A percentile compares a stretch with the other conserved stretches of the same genome.
These are phyloP conservation scores for Puccinia polysora DNA, from an alignment of 1,284 basidiomycete species.

Conservation along the genomic window DNA sequence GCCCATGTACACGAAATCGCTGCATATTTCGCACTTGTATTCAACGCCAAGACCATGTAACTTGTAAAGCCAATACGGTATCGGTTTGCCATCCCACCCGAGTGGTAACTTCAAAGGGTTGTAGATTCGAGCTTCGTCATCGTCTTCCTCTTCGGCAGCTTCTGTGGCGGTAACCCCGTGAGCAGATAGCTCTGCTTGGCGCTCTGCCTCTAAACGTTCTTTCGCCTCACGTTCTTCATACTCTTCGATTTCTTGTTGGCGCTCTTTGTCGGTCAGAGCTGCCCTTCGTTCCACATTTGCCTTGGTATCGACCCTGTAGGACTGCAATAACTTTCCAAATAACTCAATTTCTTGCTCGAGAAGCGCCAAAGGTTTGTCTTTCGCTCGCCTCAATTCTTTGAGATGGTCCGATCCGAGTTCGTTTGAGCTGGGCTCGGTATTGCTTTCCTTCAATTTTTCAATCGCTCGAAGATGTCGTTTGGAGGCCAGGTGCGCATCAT, in stretches of 20 bases:
- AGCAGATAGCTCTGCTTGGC: slow-evolving; percentile 56
- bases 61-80: slow-evolving; percentile 98
- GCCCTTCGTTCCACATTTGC: slow-evolving; percentile 93
- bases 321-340: slow-evolving; percentile 59
- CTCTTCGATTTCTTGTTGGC: slow-evolving; percentile 83
- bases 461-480: slow-evolving; percentile 90
- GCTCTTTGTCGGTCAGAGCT: slow-evolving; percentile 90
- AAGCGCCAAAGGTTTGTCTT: slow-evolving; percentile 41
- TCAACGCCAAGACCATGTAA: slow-evolving; percentile 94
- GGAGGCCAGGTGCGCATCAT: slow-evolving; percentile 88
- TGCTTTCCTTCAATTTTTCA: slow-evolving; percentile 62
- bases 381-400: slow-evolving; percentile 46
- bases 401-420: slow-evolving; percentile 45
- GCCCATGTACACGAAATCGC: slow-evolving; percentile 60
- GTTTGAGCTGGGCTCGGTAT: slow-evolving; percentile 40
- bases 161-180: slow-evolving; percentile 47
- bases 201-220: slow-evolving; percentile 61
- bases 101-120: slow-evolving; percentile 95
- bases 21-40: slow-evolving; percentile 97
- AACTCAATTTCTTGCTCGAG: slow-evolving; percentile 36
- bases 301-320: slow-evolving; percentile 73
- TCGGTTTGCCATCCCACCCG: slow-evolving; percentile 97
- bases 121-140: slow-evolving; percentile 90
- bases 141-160: slow-evolving; percentile 58
- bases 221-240: slow-evolving; percentile 56